phyloP scores from a whole-genome alignment of 257 asterid species.

The Salvia splendens region DNA sequence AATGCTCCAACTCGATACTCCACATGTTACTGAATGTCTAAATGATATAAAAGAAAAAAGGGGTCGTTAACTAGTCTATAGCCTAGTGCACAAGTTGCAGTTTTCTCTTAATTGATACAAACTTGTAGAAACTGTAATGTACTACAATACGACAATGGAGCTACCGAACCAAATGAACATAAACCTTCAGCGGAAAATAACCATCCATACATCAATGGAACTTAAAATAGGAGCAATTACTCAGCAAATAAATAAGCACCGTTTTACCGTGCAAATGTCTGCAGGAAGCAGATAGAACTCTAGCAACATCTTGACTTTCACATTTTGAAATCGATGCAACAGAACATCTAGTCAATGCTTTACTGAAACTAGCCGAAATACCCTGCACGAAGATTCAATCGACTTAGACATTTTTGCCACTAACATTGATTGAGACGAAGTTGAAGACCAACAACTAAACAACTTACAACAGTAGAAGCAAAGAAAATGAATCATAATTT shows the following conservation, averaged over 20 bases:
- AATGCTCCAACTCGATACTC: constrained; percentile 10
- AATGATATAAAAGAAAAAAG: not conserved
- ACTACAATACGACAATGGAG: not conserved
- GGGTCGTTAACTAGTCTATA: not conserved
- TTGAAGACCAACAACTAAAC: constrained; percentile 3
- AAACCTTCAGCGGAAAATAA: constrained; percentile 3
- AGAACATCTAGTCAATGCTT: constrained; percentile 43
- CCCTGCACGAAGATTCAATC: constrained; percentile 50
- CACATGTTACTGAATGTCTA: constrained; percentile 11
- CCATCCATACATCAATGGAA: not conserved
- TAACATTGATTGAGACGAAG: not conserved
- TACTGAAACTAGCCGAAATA: constrained; percentile 44
- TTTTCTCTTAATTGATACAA: not conserved
- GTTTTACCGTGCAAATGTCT: constrained; percentile 53
- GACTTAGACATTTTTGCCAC: constrained; percentile 2
- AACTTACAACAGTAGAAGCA: constrained; percentile 3
- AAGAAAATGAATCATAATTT: constrained; percentile 9
- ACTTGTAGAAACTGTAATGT: constrained; percentile 16
- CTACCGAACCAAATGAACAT: not conserved
- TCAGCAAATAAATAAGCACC: constrained; percentile 8
- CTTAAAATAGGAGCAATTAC: not conserved
- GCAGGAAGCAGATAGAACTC: constrained; percentile 39
- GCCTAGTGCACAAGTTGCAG: not conserved
- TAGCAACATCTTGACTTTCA: constrained; percentile 42
- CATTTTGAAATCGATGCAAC: constrained; percentile 43